Conservation (phyloP, 139 green algal genomes). For the Chlorella ohadii region DNA sequence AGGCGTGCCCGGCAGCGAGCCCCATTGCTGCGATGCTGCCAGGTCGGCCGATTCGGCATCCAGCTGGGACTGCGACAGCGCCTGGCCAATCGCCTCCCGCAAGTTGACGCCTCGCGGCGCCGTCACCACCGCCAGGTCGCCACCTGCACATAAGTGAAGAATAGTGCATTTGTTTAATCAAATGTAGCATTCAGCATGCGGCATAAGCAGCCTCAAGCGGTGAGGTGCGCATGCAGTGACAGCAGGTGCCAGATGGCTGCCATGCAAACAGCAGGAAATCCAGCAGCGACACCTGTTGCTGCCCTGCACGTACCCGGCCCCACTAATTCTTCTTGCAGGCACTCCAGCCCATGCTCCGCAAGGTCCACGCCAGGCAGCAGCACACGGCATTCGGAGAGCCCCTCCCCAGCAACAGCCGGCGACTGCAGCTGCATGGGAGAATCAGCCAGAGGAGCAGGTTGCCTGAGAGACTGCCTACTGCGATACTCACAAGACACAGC, state of each 20-base stretch:
- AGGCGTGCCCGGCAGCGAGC: background rate
- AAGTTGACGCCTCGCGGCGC: slow-evolving; percentile 12
- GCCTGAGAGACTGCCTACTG: too few relatives aligned
- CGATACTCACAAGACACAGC: background rate
- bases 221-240: too few relatives aligned
- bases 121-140: slow-evolving; percentile 14
- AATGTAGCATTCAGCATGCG: too few relatives aligned
- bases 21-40: background rate
- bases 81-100: slow-evolving; percentile 8
- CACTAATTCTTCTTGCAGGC: background rate
- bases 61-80: slow-evolving; percentile 12
- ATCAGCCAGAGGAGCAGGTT: background rate
- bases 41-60: background rate
- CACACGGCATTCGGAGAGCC: slow-evolving; percentile 9
- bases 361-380: slow-evolving; percentile 36
- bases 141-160: slow-evolving; percentile 1
- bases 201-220: too few relatives aligned
- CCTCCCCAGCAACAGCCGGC: background rate
- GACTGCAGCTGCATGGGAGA: background rate
- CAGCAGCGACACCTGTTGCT: too few relatives aligned
- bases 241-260: too few relatives aligned
- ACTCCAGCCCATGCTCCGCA: slow-evolving; percentile 7
- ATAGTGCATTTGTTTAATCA: too few relatives aligned
- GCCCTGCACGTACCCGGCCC: background rate
- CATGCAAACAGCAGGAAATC: too few relatives aligned